These are phyloP conservation scores for Ulmus americana DNA, from an alignment of 331 rosid species.

Conservation along the genomic window DNA sequence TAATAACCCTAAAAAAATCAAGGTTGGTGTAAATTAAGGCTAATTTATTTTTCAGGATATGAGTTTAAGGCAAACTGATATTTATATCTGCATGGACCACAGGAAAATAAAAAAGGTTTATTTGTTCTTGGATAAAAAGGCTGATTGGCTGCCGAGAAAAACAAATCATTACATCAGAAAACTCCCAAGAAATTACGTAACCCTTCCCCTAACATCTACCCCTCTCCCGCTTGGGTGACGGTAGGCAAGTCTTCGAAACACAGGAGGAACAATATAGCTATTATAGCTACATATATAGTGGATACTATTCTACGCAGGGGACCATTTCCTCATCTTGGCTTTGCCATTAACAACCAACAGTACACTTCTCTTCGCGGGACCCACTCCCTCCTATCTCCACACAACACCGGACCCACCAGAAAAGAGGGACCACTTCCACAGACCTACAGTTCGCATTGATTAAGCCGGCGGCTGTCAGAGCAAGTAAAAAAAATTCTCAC, in stretches of 20 bases:
- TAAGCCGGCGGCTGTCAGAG: conserved; percentile 70
- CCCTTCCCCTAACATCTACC: background rate
- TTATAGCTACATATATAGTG: background rate
- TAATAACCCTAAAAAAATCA: too few relatives aligned
- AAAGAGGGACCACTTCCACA: conserved; percentile 33
- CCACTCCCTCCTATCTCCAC: conserved; percentile 16
- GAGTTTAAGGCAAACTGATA: background rate
- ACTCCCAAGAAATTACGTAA: background rate
- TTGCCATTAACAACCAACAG: conserved; percentile 18
- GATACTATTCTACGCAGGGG: conserved; percentile 10
- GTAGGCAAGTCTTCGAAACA: conserved; percentile 6
- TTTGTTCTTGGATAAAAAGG: background rate
- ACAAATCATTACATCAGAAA: background rate
- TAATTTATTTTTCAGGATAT: too few relatives aligned
- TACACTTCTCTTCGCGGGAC: conserved; percentile 8
- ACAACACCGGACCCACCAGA: too few relatives aligned
- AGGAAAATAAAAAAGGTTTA: background rate
- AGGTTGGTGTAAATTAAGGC: too few relatives aligned
- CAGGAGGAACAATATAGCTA: background rate
- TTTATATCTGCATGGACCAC: conserved; percentile 1
- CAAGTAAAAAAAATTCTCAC: conserved; percentile 37
- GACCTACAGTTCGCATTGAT: conserved; percentile 34
- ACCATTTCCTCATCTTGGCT: conserved; percentile 2
- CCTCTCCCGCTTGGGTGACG: conserved; percentile 20
- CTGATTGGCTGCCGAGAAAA: background rate